Evolutionary conservation across 257 asterid species (phyloP).

Genomic region (Eucommia ulmoides): DNA sequence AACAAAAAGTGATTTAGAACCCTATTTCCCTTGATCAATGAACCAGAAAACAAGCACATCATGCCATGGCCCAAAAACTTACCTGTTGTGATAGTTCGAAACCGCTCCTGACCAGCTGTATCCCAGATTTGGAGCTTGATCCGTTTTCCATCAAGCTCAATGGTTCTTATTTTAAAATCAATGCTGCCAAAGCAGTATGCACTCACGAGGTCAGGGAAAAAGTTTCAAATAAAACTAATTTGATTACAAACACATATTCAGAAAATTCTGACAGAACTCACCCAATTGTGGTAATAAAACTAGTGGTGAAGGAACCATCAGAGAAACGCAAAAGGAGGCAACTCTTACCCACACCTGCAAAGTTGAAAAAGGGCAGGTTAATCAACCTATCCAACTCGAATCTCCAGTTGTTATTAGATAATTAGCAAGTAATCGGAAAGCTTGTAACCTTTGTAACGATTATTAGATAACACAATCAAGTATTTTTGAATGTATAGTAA

Average conservation of each 20-base stretch:
- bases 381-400: too few relatives aligned
- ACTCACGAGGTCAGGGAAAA: neutral
- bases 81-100: slow-evolving; percentile 15
- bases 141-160: slow-evolving; percentile 10
- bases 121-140: slow-evolving; percentile 16
- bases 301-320: slow-evolving; percentile 9
- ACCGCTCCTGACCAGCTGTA: slow-evolving; percentile 17
- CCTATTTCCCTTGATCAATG: neutral
- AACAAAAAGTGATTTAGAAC: neutral
- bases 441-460: too few relatives aligned
- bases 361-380: too few relatives aligned
- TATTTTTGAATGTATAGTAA: too few relatives aligned
- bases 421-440: too few relatives aligned
- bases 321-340: slow-evolving; percentile 8
- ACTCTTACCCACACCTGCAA: slow-evolving; percentile 12
- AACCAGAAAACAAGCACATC: neutral
- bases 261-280: slow-evolving; percentile 2
- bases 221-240: neutral
- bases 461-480: too few relatives aligned
- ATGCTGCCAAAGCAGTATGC: neutral
- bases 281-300: slow-evolving; percentile 9
- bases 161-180: too few relatives aligned
- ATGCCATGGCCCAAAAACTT: neutral
- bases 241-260: neutral
- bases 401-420: too few relatives aligned